Evolutionary conservation across 352 stramenopile genomes (phyloP), one percentile per base, ranked within the genome.

Genomic region (Pythium diclinum): DNA sequence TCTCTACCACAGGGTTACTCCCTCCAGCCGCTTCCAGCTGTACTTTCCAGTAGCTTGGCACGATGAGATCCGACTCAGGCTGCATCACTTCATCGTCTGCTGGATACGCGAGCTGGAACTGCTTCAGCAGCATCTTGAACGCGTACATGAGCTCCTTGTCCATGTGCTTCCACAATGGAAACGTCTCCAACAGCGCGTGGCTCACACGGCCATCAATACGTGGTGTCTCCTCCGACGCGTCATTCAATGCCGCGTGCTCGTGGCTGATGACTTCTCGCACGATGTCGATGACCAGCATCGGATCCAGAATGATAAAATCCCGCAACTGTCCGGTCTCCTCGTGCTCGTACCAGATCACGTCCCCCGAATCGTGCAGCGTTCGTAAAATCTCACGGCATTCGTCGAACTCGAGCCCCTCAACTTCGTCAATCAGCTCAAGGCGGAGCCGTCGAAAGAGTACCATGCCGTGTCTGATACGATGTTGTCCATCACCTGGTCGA

Each of bases 241-340:
- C n/a, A n/a, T n/a, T n/a, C n/a, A n/a, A n/a, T 13, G 36, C 16
- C 36, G 13, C 16, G 3, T 17, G 40, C 7, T 69, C 47, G 33
- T 69, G 63, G 11, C n/a, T 64, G 21, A 69, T 61, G 1, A 69
- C 63, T 57, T 65, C 63, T 14, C 63, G 63, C 42, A 69, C 63
- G 14, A 79, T 49, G n/a, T 80, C 70, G 3, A 80, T 63, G 1
- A 74, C 73, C 19, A 80, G 58, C 4, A 65, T 77, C 1, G 67
- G 73, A 25, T 71, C 44, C 25, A 69, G 17, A 19, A 69, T 65
- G 11, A 69, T 25, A 0, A 14, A 52, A 7, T 69, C 63, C 11
- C 60, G 46, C n/a, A 65, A 30, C 0, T 58, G 28, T 0, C 63
- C 63, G 0, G 51, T 25, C 1, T 19, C 42, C 14, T 65, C 56